Evolutionary conservation across 2,329 filamentous ascomycete species (phyloP).

Genomic region (Gnomoniopsis smithogilvyi): DNA sequence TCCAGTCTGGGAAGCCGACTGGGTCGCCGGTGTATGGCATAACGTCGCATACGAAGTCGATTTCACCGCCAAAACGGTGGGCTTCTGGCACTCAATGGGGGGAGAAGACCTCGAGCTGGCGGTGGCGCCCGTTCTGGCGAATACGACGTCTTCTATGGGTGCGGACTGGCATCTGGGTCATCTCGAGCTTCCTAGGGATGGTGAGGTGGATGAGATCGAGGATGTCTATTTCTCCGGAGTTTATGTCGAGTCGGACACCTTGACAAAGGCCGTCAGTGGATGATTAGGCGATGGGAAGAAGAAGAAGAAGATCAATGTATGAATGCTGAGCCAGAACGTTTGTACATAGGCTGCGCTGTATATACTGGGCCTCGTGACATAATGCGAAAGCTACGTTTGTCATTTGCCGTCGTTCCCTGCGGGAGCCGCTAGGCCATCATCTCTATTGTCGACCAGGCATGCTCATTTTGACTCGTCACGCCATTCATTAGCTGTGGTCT

Average conservation of each 20-base stretch:
- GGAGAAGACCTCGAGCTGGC: slow-evolving; percentile 52
- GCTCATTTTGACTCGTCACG: too few relatives aligned
- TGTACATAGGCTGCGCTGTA: too few relatives aligned
- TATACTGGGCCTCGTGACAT: too few relatives aligned
- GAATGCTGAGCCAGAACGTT: too few relatives aligned
- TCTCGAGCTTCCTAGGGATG: slow-evolving; percentile 58
- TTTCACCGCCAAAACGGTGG: slow-evolving; percentile 59
- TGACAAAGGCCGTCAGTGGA: background rate
- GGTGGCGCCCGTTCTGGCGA: slow-evolving; percentile 54
- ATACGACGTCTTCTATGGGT: slow-evolving; percentile 62
- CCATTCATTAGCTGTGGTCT: too few relatives aligned
- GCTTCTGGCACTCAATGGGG: slow-evolving; percentile 69
- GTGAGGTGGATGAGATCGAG: slow-evolving; percentile 52
- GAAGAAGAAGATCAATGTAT: too few relatives aligned
- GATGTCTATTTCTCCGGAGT: slow-evolving; percentile 72
- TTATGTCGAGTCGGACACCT: slow-evolving; percentile 61
- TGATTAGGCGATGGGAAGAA: too few relatives aligned
- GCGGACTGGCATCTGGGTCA: slow-evolving; percentile 72
- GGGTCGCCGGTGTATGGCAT: slow-evolving; percentile 65
- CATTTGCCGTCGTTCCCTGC: too few relatives aligned
- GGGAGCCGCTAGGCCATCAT: too few relatives aligned
- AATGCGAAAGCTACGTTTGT: too few relatives aligned
- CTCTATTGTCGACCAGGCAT: too few relatives aligned
- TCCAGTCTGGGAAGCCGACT: slow-evolving; percentile 60
- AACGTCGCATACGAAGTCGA: slow-evolving; percentile 74